These are phyloP conservation scores for Septoria petroselini DNA, from an alignment of 2,329 filamentous ascomycete genomes.

Conservation along the genomic window DNA sequence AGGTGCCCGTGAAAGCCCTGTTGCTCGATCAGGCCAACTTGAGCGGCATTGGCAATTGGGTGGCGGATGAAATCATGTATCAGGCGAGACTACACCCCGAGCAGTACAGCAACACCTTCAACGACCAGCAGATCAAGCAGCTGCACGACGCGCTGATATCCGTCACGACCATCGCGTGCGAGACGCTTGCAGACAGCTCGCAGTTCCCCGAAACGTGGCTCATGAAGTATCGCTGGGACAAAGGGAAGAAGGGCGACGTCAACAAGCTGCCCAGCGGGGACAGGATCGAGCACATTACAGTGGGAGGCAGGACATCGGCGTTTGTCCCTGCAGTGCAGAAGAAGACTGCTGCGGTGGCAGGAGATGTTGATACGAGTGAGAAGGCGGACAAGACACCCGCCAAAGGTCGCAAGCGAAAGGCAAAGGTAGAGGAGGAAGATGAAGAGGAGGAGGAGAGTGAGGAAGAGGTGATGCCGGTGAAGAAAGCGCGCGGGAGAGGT, in stretches of 20 bases:
- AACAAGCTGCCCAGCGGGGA: conserved; percentile 75
- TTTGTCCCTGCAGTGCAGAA: conserved; percentile 83
- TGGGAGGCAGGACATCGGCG: conserved; percentile 87
- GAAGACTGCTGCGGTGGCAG: conserved; percentile 64
- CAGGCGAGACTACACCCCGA: conserved; percentile 87
- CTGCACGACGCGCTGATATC: conserved; percentile 72
- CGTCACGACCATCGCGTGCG: conserved; percentile 77
- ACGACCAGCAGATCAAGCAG: conserved; percentile 64
- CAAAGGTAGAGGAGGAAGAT: conserved; percentile 28
- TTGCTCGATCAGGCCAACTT: conserved; percentile 84
- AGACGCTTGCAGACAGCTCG: conserved; percentile 74
- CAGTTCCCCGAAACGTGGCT: conserved; percentile 80
- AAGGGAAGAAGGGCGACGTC: conserved; percentile 71
- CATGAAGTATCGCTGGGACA: conserved; percentile 63
- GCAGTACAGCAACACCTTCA: conserved; percentile 83
- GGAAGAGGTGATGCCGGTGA: conserved; percentile 27
- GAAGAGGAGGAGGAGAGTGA: conserved; percentile 22
- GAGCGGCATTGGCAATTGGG: conserved; percentile 95
- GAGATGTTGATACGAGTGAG: conserved; percentile 40
- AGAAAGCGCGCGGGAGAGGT: conserved; percentile 25
- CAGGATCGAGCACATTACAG: conserved; percentile 79
- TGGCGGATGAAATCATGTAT: conserved; percentile 91
- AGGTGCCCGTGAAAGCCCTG: conserved; percentile 83
- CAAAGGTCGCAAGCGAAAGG: conserved; percentile 40
- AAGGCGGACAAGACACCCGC: conserved; percentile 25